Conservation (phyloP, 306 rosid species). For the Phaseolus lunatus region DNA sequence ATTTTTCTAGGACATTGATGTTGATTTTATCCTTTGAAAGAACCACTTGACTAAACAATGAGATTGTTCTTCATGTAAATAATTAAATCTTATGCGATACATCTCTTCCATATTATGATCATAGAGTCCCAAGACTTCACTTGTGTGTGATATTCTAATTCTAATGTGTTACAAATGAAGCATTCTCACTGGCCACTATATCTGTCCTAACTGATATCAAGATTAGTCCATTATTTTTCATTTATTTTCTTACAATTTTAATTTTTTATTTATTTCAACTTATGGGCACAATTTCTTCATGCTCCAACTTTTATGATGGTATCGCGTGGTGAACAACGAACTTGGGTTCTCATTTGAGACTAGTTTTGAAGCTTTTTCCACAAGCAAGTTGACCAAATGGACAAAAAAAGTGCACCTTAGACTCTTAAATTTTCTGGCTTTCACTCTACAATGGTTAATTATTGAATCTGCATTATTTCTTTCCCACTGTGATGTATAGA, state of each 20-base stretch:
- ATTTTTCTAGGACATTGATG: no score
- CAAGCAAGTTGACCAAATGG: background rate
- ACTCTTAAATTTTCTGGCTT: background rate
- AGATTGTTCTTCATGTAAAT: no score
- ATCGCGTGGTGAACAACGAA: background rate
- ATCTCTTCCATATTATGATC: no score
- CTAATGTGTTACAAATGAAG: no score
- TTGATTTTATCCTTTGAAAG: no score
- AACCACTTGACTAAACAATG: no score
- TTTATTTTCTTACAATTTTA: no score
- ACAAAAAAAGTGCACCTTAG: background rate
- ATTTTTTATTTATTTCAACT: background rate
- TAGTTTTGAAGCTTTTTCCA: background rate
- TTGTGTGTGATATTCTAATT: background rate
- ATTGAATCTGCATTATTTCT: background rate
- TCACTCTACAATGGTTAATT: background rate
- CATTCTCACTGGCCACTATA: no score
- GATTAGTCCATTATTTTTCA: no score
- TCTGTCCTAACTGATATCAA: no score
- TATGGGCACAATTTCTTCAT: background rate
- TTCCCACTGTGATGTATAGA: background rate
- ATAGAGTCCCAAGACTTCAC: no score
- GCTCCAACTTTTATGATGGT: background rate
- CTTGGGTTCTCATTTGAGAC: background rate
- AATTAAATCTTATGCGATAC: no score